Conservation (phyloP, 768 basidiomycete genomes). For the Gelatoporia subvermispora region DNA sequence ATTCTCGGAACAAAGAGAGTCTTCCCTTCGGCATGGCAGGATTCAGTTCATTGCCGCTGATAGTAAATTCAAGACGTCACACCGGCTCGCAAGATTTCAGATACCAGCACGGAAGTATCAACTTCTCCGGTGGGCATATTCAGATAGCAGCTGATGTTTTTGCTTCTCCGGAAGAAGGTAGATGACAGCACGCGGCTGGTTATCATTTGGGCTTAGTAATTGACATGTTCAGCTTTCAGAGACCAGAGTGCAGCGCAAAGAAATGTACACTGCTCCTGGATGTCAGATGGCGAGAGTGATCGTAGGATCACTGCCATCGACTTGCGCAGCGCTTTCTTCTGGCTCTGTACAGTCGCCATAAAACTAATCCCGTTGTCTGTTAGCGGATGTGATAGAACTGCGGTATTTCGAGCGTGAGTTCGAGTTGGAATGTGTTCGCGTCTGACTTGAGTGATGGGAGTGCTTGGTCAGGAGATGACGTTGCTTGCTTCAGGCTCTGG, state of each 20-base stretch:
- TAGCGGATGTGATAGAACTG: neutral
- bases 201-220: constrained; percentile 41
- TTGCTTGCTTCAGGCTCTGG: too few relatives aligned
- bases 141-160: constrained; percentile 66
- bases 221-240: constrained; percentile 6
- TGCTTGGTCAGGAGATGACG: neutral
- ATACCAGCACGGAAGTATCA: constrained; percentile 49
- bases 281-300: constrained; percentile 35
- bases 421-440: neutral
- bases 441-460: neutral
- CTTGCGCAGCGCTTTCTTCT: constrained; percentile 56
- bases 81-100: constrained; percentile 54
- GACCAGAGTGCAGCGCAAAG: neutral
- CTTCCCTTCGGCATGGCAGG: constrained; percentile 41
- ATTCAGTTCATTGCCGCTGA: neutral
- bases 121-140: constrained; percentile 75
- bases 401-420: neutral
- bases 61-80: constrained; percentile 14
- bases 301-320: constrained; percentile 41
- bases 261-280: constrained; percentile 57
- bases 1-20: constrained; percentile 69
- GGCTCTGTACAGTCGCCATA: constrained; percentile 32
- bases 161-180: constrained; percentile 45
- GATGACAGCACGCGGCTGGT: constrained; percentile 42
- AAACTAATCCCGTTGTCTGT: neutral